A percentile compares a stretch with the other conserved stretches of the same genome.
phyloP scores from a whole-genome alignment of 305 asterid species.

The Andrographis paniculata region DNA sequence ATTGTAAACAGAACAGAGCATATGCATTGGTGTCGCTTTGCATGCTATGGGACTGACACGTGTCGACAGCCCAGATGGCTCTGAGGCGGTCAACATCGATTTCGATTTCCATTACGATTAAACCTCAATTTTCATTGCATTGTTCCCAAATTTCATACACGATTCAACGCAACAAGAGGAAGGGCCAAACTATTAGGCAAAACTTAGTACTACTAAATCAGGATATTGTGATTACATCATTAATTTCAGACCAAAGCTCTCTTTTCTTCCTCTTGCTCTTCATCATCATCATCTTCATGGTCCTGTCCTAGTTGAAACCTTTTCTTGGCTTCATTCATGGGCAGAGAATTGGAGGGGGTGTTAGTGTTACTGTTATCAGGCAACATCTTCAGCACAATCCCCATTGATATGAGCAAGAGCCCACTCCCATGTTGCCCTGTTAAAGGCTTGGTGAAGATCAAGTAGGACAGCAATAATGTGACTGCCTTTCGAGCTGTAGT shows the following conservation, averaged over 20 bases:
- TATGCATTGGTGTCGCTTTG: constrained; percentile 29
- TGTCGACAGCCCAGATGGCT: constrained; percentile 24
- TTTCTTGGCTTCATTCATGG: constrained; percentile 21
- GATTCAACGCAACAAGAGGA: no score
- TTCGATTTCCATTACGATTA: no score
- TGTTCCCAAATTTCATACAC: no score
- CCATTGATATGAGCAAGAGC: constrained; percentile 57
- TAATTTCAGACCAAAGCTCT: constrained; percentile 41
- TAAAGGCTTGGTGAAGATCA: constrained; percentile 70
- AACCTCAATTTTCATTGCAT: no score
- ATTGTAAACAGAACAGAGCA: background rate
- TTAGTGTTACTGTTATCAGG: constrained; percentile 44
- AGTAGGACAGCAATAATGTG: constrained; percentile 49
- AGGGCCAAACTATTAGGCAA: no score
- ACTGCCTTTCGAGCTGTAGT: constrained; percentile 80
- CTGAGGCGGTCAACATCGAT: constrained; percentile 18
- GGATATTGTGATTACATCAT: background rate
- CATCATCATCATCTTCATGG: constrained; percentile 58
- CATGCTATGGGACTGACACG: constrained; percentile 20
- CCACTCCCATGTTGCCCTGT: constrained; percentile 69
- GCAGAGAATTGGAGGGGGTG: constrained; percentile 16
- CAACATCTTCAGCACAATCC: constrained; percentile 61
- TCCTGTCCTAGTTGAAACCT: constrained; percentile 33
- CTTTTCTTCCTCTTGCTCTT: constrained; percentile 48
- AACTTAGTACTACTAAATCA: no score